Base-by-base conservation (phyloP, 2,329 filamentous ascomycete species). In the Calonectria multiphialidica region DNA sequence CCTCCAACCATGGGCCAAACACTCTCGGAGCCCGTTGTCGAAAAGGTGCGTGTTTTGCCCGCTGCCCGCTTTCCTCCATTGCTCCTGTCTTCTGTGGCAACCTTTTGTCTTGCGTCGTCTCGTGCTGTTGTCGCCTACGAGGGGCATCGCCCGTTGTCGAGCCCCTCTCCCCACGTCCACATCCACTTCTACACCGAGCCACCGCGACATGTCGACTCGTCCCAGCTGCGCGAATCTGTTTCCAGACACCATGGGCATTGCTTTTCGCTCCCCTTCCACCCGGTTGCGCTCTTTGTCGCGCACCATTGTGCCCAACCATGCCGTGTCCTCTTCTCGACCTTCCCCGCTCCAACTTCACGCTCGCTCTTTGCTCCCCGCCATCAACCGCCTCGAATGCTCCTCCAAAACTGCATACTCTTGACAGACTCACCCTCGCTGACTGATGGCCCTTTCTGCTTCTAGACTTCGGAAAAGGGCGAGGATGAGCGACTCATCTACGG, bases 1-100 rank as follows among this genome's bases (percentile, higher is more conserved):
- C 68, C 57, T 74, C 66, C 67, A 82, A 77, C 76, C 87, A 99
- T 99, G 97, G 97, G 97, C 91, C 97, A 99, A 90, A 99, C 97
- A 86, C 93, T 99, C 83, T 98, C 96, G 82, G 97, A 99, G 90
- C 97, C 97, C 82, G 96, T 99, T 82, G 94, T 98, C 85, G 97
- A 98, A 84, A 99, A 99, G 96, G 97, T 99, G 77, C 64, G 37
- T 68, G 42, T 23, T 64, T 59, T 25, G 44, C 16, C 30, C 64
- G 47, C 21, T 28, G 50, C 45, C 33, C 37, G 49, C 55, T 50
- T 47, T 53, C 47, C 30, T 68, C 37, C 67, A 25, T 55, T 64
- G 44, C 30, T 40, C 55, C 59, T 47, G 62, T 71, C 30, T 66
- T 66, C 50, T 55, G 40, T 28, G 65, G 63, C 28, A 63, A 30